These are phyloP conservation scores for Dictyostelium purpureum DNA, from an alignment of 78 protist species.

Conservation along the genomic window DNA sequence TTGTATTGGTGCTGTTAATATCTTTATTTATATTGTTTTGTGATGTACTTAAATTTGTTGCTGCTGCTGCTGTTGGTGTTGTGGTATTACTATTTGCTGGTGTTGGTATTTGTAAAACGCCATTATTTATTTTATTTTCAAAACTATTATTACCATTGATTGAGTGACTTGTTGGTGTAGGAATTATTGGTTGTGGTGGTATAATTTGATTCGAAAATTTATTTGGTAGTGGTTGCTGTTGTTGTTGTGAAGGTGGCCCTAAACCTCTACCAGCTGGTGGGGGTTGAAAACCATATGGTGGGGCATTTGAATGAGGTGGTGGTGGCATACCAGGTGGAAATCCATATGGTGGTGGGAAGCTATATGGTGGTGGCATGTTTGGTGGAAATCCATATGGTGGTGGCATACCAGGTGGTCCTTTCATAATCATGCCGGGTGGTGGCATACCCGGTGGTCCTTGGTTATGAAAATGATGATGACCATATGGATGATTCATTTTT, in stretches of 20 bases:
- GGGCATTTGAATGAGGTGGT: not conserved
- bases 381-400: not conserved
- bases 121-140: not conserved
- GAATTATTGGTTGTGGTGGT: not conserved
- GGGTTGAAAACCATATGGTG: not conserved
- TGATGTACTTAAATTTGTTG: not conserved
- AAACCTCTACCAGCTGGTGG: not conserved
- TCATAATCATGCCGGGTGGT: not conserved
- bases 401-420: not conserved
- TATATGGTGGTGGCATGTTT: not conserved
- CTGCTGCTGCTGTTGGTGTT: not conserved
- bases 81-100: not conserved
- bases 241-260: not conserved
- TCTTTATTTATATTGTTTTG: not conserved
- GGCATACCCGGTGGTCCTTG: slow-evolving; percentile 26
- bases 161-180: not conserved
- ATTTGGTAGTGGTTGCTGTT: not conserved
- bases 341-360: not conserved
- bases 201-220: no score
- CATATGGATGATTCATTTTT: slow-evolving; percentile 4
- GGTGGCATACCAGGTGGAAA: not conserved
- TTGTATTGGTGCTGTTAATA: not conserved
- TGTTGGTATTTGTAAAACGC: not conserved
- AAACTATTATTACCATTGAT: not conserved
- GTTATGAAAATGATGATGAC: not conserved